Evolutionary conservation across 2,329 filamentous ascomycete genomes (phyloP), one percentile per base, ranked within the genome.

Genomic region (Emmonsiellopsis sp.): DNA sequence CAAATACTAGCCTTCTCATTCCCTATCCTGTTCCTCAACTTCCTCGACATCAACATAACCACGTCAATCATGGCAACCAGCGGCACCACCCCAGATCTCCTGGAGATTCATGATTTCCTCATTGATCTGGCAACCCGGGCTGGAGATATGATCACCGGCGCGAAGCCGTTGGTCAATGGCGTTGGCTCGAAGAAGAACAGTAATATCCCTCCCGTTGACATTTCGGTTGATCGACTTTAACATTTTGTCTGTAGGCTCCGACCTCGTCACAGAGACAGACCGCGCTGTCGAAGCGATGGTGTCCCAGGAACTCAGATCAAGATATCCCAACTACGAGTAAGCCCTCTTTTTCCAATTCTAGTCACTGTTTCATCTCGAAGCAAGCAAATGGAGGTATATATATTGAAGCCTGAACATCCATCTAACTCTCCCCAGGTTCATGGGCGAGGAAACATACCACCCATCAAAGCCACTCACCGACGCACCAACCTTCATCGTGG

Each of bases 251-350:
- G 10, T 34, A 79, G 77, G 77, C 51, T 79, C 79, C 55, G 81
- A 84, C 62, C 73, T 84, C 36, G 81, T 84, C 14, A 84, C 81
- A 6, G 78, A 83, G 67, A 83, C 81, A 54, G 81, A 84, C 65
- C 78, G 75, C 57, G 80, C 79, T 5, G 80, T 83, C 36, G 81
- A 84, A 62, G 74, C 71, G 21, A 74, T 81, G 65, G 75, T 84
- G 42, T 81, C 77, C 5, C 70, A 70, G 3, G 68, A 70, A 2
- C 69, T 84, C 32, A 70, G 66, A 53, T 62, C 70, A 7, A 74
- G 72, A 58, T 84, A 80, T 62, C 80, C 81, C 0, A 55, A 70
- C 51, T 81, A 78, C 63, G 63, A 71, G 69, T 80, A 70, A 9
- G 64, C 65, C 40, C 42, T 32, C 37, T 47, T 33, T 37, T 52